phyloP scores from a whole-genome alignment of 108 stramenopile genomes.

The Seminavis robusta region DNA sequence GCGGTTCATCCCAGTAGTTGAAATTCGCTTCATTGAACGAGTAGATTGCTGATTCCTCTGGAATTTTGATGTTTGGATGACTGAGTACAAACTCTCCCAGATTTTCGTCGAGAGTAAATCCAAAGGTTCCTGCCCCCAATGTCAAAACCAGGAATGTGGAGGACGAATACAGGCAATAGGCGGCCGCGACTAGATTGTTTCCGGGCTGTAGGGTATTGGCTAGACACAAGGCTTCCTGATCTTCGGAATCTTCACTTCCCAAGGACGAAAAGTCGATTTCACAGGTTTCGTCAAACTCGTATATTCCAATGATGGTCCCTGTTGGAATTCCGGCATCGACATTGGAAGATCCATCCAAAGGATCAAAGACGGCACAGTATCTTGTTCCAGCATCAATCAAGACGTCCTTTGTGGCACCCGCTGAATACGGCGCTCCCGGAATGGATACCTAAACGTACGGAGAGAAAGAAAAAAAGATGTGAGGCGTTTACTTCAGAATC shows the following conservation, averaged over 20 bases:
- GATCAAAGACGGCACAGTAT: constrained; percentile 92
- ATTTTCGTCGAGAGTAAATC: constrained; percentile 95
- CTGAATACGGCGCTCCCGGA: background rate
- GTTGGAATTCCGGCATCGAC: constrained; percentile 98
- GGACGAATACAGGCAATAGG: constrained; percentile 96
- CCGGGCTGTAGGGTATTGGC: constrained; percentile 91
- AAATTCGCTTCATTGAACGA: constrained; percentile 95
- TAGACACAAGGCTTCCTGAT: constrained; percentile 61
- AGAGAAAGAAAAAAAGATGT: no score
- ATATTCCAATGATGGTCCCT: constrained; percentile 92
- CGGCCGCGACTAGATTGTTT: constrained; percentile 87
- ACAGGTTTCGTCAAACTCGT: constrained; percentile 75
- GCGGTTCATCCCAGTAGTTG: constrained; percentile 78
- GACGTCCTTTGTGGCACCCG: background rate
- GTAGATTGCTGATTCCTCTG: constrained; percentile 79
- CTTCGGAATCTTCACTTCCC: constrained; percentile 55
- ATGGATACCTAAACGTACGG: no score
- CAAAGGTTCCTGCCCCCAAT: constrained; percentile 77
- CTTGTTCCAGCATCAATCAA: constrained; percentile 53
- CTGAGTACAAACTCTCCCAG: constrained; percentile 95
- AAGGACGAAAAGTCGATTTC: constrained; percentile 37
- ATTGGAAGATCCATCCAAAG: constrained; percentile 96
- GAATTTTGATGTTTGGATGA: constrained; percentile 83
- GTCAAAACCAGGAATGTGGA: constrained; percentile 95
- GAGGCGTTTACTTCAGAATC: no score